A percentile compares a stretch with the other conserved stretches of the same genome.
These are phyloP conservation scores for Talaromyces nanjingensis DNA, from an alignment of 495 filamentous ascomycete genomes.

Conservation along the genomic window DNA sequence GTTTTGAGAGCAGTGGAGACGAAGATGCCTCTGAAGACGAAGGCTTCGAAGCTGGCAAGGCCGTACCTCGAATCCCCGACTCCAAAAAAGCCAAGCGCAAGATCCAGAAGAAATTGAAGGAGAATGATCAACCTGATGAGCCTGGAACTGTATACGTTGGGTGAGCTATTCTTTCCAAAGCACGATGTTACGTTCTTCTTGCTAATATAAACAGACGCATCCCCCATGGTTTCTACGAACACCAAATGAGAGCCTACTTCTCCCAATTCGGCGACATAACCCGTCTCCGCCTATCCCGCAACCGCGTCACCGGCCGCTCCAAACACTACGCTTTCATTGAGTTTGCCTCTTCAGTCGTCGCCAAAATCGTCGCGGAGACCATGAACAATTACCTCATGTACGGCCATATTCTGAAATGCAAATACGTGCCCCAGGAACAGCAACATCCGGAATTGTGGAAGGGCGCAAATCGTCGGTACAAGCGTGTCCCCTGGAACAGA, in stretches of 20 bases:
- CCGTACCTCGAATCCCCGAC: constrained; percentile 52
- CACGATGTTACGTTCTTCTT: too few species aligned
- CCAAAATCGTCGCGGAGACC: constrained; percentile 81
- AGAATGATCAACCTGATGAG: constrained; percentile 33
- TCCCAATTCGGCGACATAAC: constrained; percentile 86
- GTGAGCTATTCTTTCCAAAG: too few species aligned
- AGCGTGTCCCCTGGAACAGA: constrained; percentile 75
- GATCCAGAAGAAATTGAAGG: constrained; percentile 43
- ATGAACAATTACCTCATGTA: constrained; percentile 99
- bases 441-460: constrained; percentile 77
- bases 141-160: constrained; percentile 83
- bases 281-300: constrained; percentile 79
- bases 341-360: constrained; percentile 70
- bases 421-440: constrained; percentile 65
- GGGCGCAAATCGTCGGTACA: constrained; percentile 82
- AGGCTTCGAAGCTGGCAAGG: constrained; percentile 48
- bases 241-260: constrained; percentile 91
- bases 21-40: constrained; percentile 47
- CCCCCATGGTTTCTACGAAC: constrained; percentile 93
- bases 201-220: constrained; percentile 50
- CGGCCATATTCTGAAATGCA: constrained; percentile 83
- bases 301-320: constrained; percentile 76
- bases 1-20: constrained; percentile 76
- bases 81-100: constrained; percentile 58
- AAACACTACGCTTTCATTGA: constrained; percentile 94